These are phyloP conservation scores for Trypanosoma cruzi DNA, from an alignment of 208 protist species.

Conservation along the genomic window DNA sequence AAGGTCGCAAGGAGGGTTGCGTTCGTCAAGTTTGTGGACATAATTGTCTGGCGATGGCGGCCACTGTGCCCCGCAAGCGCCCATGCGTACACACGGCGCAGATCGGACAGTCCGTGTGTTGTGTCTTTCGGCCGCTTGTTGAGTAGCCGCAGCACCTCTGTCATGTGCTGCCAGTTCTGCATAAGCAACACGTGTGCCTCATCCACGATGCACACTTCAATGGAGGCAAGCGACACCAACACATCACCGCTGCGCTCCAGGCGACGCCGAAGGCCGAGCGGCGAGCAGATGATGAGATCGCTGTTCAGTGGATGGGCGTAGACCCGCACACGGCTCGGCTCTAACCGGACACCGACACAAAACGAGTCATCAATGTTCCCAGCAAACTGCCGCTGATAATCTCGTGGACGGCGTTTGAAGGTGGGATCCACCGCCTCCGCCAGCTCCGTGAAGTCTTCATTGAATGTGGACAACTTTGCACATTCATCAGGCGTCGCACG, in stretches of 20 bases:
- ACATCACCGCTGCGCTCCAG: slow-evolving; percentile 80
- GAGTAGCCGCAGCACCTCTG: slow-evolving; percentile 62
- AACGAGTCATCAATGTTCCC: slow-evolving; percentile 98
- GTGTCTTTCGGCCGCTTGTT: slow-evolving; percentile 89
- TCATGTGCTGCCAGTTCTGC: slow-evolving; percentile 97
- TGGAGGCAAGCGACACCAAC: slow-evolving; percentile 87
- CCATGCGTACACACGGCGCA: slow-evolving; percentile 90
- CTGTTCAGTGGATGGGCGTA: slow-evolving; percentile 92
- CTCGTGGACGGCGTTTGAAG: slow-evolving; percentile 78
- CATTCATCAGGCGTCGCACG: slow-evolving; percentile 63
- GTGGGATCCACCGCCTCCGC: slow-evolving; percentile 87
- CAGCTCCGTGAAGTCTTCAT: slow-evolving; percentile 89
- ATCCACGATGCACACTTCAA: slow-evolving; percentile 95
- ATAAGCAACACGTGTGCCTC: slow-evolving; percentile 95
- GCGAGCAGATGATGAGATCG: slow-evolving; percentile 97
- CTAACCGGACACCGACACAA: slow-evolving; percentile 89
- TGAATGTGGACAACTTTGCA: slow-evolving; percentile 76
- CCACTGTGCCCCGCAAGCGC: slow-evolving; percentile 76
- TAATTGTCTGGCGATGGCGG: slow-evolving; percentile 94
- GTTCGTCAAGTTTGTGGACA: slow-evolving; percentile 72
- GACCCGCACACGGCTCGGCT: slow-evolving; percentile 74
- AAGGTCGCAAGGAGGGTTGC: slow-evolving; percentile 92
- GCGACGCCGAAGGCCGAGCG: slow-evolving; percentile 88
- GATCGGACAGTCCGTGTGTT: slow-evolving; percentile 77
- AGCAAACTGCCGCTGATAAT: slow-evolving; percentile 93